Percentiles rank a stretch among this genome's conserved stretches.
Conservation (phyloP, 2,329 filamentous ascomycete species). For the Exophiala viscosa region DNA sequence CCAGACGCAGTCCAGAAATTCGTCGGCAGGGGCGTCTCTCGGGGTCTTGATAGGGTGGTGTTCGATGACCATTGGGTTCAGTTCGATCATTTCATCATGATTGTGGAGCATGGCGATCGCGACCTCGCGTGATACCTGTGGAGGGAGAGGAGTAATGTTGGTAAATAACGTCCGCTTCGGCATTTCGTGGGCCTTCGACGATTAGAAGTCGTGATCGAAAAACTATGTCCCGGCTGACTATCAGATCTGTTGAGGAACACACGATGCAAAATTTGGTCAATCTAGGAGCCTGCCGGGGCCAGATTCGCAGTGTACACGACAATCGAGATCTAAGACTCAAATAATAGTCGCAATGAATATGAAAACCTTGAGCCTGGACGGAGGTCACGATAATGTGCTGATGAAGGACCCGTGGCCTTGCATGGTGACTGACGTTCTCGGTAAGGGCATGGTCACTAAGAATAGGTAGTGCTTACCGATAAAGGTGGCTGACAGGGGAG, state of each 20-base stretch:
- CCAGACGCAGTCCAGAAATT: constrained; percentile 66
- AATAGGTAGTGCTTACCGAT: constrained; percentile 23
- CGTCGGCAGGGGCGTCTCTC: constrained; percentile 63
- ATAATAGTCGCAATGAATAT: no score
- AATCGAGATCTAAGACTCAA: no score
- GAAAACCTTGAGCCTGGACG: neutral
- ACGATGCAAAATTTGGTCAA: neutral
- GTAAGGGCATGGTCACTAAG: constrained; percentile 8
- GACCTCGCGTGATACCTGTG: constrained; percentile 62
- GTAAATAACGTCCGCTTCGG: constrained; percentile 70
- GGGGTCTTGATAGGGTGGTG: constrained; percentile 67
- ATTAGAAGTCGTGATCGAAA: neutral
- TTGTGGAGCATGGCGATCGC: constrained; percentile 73
- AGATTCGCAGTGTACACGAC: no score
- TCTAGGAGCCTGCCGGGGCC: no score
- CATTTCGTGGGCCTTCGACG: constrained; percentile 47
- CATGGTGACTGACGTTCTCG: neutral
- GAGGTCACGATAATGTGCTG: neutral
- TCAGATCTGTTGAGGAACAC: neutral
- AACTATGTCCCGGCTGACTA: neutral
- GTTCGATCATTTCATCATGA: constrained; percentile 78
- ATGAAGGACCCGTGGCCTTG: neutral
- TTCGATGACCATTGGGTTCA: constrained; percentile 77
- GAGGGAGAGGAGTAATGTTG: constrained; percentile 72
- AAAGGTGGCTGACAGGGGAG: constrained; percentile 11